Evolutionary conservation across 352 stramenopile species (phyloP).

Genomic region (Globisporangium solare): DNA sequence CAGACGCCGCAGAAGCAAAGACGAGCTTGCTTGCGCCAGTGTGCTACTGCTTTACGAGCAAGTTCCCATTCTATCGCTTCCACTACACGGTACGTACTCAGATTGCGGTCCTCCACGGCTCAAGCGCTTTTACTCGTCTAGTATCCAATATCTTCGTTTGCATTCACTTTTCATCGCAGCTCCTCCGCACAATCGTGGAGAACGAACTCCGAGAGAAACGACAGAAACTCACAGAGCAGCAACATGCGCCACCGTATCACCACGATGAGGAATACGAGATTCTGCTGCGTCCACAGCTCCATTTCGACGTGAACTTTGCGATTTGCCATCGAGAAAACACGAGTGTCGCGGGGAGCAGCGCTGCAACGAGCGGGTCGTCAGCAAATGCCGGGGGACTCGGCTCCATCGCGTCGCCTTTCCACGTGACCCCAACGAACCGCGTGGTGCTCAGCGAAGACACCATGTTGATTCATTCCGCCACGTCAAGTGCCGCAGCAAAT

Average conservation of each 20-base stretch:
- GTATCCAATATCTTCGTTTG: background rate
- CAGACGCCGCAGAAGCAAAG: background rate
- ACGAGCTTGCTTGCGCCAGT: constrained; percentile 38
- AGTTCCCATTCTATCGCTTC: constrained; percentile 85
- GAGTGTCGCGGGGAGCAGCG: constrained; percentile 2
- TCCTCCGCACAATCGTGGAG: constrained; percentile 68
- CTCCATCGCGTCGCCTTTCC: constrained; percentile 35
- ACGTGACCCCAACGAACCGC: constrained; percentile 25
- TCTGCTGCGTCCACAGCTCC: constrained; percentile 40
- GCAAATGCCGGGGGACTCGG: constrained; percentile 14
- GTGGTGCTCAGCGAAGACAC: constrained; percentile 48
- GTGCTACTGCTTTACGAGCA: constrained; percentile 85
- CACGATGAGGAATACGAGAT: constrained; percentile 49
- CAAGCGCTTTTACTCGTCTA: background rate
- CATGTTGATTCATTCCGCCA: constrained; percentile 7
- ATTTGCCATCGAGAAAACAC: constrained; percentile 51
- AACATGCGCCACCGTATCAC: background rate
- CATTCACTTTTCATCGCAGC: constrained; percentile 19
- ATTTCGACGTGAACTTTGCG: constrained; percentile 52
- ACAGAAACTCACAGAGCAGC: constrained; percentile 13
- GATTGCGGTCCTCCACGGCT: background rate
- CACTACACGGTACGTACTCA: constrained; percentile 61
- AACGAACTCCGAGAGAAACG: constrained; percentile 44
- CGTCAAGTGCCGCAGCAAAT: background rate
- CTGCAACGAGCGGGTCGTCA: background rate